Conservation (phyloP, 176 grass and related monocot species). For the Saccharum officinarum region DNA sequence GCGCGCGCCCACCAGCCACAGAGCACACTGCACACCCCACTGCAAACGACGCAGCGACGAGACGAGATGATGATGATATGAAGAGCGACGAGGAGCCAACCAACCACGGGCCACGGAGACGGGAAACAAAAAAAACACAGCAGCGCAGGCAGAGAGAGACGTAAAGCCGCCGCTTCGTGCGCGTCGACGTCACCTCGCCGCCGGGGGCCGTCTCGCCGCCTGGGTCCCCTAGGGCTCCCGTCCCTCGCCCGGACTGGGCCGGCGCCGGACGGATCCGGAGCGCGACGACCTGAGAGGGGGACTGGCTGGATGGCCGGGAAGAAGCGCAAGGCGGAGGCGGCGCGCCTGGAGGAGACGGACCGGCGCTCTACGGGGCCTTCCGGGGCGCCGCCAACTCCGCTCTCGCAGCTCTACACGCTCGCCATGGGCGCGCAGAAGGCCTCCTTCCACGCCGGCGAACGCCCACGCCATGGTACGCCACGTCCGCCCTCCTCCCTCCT, state of each 20-base stretch:
- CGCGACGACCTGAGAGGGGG: not conserved
- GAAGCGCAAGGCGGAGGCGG: conserved; percentile 77
- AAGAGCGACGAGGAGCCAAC: not conserved
- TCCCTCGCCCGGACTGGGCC: not conserved
- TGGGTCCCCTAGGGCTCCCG: not conserved
- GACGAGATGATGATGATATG: not conserved
- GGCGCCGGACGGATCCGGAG: not conserved
- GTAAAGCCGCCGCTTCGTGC: conserved; percentile 56
- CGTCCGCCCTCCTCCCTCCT: too few relatives aligned
- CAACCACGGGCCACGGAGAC: not conserved
- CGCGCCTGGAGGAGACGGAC: conserved; percentile 75
- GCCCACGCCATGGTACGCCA: conserved; percentile 60
- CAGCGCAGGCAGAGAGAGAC: conserved; percentile 4
- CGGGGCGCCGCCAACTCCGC: conserved; percentile 64
- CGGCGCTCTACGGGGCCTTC: conserved; percentile 71
- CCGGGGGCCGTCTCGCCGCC: not conserved
- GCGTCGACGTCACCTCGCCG: conserved; percentile 35
- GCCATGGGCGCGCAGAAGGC: conserved; percentile 69
- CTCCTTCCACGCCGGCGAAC: conserved; percentile 72
- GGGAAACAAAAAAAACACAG: not conserved
- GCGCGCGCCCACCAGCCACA: not conserved
- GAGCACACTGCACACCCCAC: not conserved
- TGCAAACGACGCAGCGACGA: not conserved
- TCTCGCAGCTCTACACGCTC: conserved; percentile 73
- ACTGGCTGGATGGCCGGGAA: conserved; percentile 38